Percentiles rank a stretch among this genome's conserved stretches.
Conservation (phyloP, 345 rosid species). For the Streptanthus diversifolius region DNA sequence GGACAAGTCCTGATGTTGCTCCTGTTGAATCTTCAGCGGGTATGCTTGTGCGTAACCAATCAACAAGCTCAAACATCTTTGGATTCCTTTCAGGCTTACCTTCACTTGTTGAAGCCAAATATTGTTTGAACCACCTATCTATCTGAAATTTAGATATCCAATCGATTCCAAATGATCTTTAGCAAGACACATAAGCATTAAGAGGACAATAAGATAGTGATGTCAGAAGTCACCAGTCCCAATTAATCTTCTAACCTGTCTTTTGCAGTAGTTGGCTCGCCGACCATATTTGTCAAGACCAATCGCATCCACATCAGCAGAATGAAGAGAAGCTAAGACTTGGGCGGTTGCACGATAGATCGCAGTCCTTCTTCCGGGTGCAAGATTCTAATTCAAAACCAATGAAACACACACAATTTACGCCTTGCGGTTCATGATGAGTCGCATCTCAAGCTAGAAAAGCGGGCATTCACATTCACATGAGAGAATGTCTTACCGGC, state of each 20-base stretch:
- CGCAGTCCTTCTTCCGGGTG: conserved; percentile 56
- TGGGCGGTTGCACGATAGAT: conserved; percentile 68
- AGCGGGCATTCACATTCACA: background rate
- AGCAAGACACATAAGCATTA: background rate
- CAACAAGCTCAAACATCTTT: conserved; percentile 71
- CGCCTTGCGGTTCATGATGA: background rate
- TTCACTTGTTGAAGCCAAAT: conserved; percentile 76
- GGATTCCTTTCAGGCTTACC: conserved; percentile 70
- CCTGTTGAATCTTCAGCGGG: conserved; percentile 79
- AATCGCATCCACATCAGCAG: conserved; percentile 68
- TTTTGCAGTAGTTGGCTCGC: conserved; percentile 67
- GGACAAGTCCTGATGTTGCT: conserved; percentile 72
- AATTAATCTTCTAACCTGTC: conserved; percentile 56
- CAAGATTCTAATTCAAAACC: conserved; percentile 48
- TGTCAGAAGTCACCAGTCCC: background rate
- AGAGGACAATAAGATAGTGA: background rate
- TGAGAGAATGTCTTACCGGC: conserved; percentile 42
- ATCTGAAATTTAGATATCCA: conserved; percentile 43
- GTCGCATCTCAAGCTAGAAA: conserved; percentile 1
- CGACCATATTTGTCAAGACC: conserved; percentile 79
- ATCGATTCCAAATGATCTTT: background rate
- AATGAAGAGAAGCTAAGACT: conserved; percentile 78
- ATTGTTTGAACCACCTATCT: conserved; percentile 93
- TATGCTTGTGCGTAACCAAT: conserved; percentile 61
- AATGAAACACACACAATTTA: conserved; percentile 15